Evolutionary conservation across 1,139 yeast species (phyloP), one percentile per base, ranked within the genome.

Genomic region (Candida tropicalis): DNA sequence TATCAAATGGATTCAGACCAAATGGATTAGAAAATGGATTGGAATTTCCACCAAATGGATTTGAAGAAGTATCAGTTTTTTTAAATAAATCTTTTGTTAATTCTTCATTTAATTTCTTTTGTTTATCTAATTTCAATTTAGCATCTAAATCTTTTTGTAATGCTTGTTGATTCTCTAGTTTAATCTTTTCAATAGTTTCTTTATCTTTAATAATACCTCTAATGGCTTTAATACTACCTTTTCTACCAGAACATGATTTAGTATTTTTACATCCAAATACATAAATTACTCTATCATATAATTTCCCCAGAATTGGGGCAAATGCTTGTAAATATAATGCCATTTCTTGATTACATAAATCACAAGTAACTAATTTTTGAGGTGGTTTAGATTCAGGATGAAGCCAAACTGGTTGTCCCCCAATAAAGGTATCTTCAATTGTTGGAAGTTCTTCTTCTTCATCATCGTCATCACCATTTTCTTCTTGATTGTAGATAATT

Each of bases 261-360:
- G 82, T 66, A 40, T 80, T 74, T 38, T 75, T 68, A 65, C 99
- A 93, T 2, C 82, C 82, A 62, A 91, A 86, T 0, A 91, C 75
- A 58, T 93, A 93, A 22, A 93, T 63, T 10, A 82, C 82, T 45
- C 99, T 75, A 55, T 90, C 97, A 58, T 90, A 88, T 39, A 77
- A 66, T n/a, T 82, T 75, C 29, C 76, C 77, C 23, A 82, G 87
- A 38, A 88, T 62, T 2, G 95, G 95, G 1, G 96, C 85, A 63
- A 76, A 84, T 2, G 93, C 85, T 61, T 93, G 98, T 2, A 84
- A 65, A 31, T 90, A 67, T 40, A 91, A 65, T 7, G 87, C 81
- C 84, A 89, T 72, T 25, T 73, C 66, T 10, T 68, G 62, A 0
- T 67, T 62, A 65, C 99, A 93, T 46, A 74, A 75, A 41, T 76